Percentiles rank a stretch among this genome's conserved stretches.
These are phyloP conservation scores for Lignosus rhinocerotis DNA, from an alignment of 1,284 basidiomycete species.

Conservation along the genomic window DNA sequence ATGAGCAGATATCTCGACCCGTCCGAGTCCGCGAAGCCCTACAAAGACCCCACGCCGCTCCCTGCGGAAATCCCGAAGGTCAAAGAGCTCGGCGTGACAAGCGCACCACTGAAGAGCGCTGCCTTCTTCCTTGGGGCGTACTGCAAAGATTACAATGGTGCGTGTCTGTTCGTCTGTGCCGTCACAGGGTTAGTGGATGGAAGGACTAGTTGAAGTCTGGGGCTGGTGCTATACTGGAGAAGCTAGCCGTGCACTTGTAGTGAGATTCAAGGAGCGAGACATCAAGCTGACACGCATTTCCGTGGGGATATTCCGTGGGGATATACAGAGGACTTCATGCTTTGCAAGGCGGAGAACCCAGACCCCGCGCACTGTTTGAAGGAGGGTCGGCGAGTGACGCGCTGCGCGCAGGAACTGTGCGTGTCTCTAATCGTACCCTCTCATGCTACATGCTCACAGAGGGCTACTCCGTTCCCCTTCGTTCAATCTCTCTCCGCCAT, in stretches of 20 bases:
- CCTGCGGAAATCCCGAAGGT: conserved; percentile 81
- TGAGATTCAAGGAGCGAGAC: neutral
- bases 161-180: neutral
- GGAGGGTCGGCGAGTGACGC: conserved; percentile 94
- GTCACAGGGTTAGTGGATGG: too few relatives aligned
- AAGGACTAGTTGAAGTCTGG: too few relatives aligned
- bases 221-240: too few relatives aligned
- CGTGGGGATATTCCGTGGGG: neutral
- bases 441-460: neutral
- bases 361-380: conserved; percentile 94
- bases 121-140: conserved; percentile 96
- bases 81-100: conserved; percentile 88
- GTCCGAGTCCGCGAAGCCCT: conserved; percentile 45
- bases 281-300: conserved; percentile 3
- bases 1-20: conserved; percentile 56
- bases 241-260: neutral
- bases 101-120: conserved; percentile 94
- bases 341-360: conserved; percentile 92
- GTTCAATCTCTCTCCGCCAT: neutral
- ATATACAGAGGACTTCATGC: conserved; percentile 94
- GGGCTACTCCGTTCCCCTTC: neutral
- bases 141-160: conserved; percentile 97
- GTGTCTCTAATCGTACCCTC: conserved; percentile 36
- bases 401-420: conserved; percentile 94
- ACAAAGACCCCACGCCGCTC: conserved; percentile 73